phyloP scores from a whole-genome alignment of 106 monocot species.

The Dendrobium catenatum region DNA sequence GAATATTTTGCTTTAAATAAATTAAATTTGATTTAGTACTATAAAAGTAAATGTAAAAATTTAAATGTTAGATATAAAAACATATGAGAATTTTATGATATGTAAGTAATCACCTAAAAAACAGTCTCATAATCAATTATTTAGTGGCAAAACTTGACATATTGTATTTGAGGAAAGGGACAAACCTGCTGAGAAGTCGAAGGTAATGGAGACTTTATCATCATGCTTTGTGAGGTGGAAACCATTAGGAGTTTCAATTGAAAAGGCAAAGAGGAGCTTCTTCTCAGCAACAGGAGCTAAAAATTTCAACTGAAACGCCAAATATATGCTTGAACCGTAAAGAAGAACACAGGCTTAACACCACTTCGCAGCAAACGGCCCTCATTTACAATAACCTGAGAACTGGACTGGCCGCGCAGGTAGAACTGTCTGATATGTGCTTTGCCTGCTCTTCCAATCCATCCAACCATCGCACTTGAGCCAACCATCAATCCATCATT shows the following conservation, averaged over 20 bases:
- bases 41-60: too few relatives aligned
- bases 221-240: conserved; percentile 40
- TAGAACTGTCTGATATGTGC: conserved; percentile 52
- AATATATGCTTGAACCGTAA: conserved; percentile 44
- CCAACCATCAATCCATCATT: conserved; percentile 70
- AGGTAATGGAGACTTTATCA: conserved; percentile 55
- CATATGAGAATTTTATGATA: background rate
- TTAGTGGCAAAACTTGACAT: too few relatives aligned
- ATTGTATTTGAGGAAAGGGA: background rate
- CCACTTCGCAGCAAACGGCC: conserved; percentile 28
- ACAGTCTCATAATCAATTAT: too few relatives aligned
- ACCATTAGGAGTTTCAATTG: conserved; percentile 26
- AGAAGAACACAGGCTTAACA: conserved; percentile 36
- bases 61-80: background rate
- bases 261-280: conserved; percentile 38
- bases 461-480: conserved; percentile 74
- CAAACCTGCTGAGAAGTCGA: conserved; percentile 62
- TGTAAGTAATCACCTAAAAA: too few relatives aligned
- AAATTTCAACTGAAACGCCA: conserved; percentile 61
- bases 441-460: conserved; percentile 44
- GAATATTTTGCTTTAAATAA: too few relatives aligned
- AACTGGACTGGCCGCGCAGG: conserved; percentile 34
- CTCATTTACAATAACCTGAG: conserved; percentile 34
- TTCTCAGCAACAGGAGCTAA: conserved; percentile 25
- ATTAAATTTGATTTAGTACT: too few relatives aligned